Evolutionary conservation across 108 stramenopile species (phyloP).

Genomic region (Cyclotella sp.): DNA sequence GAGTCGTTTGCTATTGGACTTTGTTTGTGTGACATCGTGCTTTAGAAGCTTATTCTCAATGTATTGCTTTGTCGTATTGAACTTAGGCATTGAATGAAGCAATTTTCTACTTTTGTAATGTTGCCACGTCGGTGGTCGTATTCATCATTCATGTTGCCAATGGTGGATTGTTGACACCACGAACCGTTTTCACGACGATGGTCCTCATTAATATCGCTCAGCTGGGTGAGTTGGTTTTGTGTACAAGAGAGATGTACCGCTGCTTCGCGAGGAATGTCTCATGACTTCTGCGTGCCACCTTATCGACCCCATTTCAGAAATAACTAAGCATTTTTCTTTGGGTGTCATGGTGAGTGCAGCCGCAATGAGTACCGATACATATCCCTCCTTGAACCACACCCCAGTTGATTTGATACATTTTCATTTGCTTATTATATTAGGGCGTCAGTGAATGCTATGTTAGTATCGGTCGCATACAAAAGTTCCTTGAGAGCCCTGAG

Average conservation of each 20-base stretch:
- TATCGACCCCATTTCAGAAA: slow-evolving; percentile 27
- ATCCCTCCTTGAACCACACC: not conserved
- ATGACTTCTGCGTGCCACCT: slow-evolving; percentile 28
- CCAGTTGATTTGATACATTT: not conserved
- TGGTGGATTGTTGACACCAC: slow-evolving; percentile 57
- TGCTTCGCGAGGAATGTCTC: not conserved
- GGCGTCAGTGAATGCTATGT: slow-evolving; percentile 75
- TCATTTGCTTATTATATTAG: slow-evolving; percentile 1
- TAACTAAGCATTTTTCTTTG: slow-evolving; percentile 88
- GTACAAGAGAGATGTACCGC: no score
- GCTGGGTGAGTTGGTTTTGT: slow-evolving; percentile 46
- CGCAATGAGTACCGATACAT: no score
- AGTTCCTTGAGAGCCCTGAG: slow-evolving; percentile 74
- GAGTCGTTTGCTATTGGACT: not conserved
- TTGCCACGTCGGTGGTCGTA: slow-evolving; percentile 57
- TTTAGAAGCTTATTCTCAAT: no score
- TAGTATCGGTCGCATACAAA: slow-evolving; percentile 69
- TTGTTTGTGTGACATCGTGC: no score
- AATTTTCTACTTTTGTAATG: slow-evolving; percentile 61
- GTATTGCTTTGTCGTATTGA: not conserved
- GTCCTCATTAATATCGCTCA: slow-evolving; percentile 85
- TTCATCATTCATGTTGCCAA: slow-evolving; percentile 50
- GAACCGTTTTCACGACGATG: slow-evolving; percentile 62
- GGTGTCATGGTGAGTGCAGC: slow-evolving; percentile 59
- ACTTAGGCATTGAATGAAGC: slow-evolving; percentile 81